Conservation (phyloP, 1,284 basidiomycete genomes). For the Melampsora americana region DNA sequence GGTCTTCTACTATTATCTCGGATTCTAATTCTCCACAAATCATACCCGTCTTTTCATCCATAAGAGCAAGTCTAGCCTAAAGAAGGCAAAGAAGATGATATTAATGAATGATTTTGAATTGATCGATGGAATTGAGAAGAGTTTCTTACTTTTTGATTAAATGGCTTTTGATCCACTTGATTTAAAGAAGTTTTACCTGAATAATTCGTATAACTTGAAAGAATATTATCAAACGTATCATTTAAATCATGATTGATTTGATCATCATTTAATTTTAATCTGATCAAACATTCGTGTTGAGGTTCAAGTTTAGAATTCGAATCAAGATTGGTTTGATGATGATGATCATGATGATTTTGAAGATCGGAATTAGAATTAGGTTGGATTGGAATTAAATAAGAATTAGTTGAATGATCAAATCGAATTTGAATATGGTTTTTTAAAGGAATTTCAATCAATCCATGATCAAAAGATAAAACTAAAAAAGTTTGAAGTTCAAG, state of each 20-base stretch:
- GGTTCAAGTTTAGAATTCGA: not conserved
- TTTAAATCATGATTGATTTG: not conserved
- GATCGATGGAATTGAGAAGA: not conserved
- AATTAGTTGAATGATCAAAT: slow-evolving; percentile 6
- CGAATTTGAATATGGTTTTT: not conserved
- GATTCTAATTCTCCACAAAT: slow-evolving; percentile 36
- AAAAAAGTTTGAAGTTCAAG: slow-evolving; percentile 23
- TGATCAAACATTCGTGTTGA: slow-evolving; percentile 6
- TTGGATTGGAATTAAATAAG: slow-evolving; percentile 20
- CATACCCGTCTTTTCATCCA: slow-evolving; percentile 41
- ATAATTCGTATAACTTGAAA: slow-evolving; percentile 24
- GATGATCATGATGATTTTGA: not conserved
- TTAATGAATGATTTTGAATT: slow-evolving; percentile 15
- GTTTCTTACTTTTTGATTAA: slow-evolving; percentile 9
- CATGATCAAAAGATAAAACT: slow-evolving; percentile 31
- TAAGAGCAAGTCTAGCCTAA: slow-evolving; percentile 35
- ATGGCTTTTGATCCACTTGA: not conserved
- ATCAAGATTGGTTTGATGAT: not conserved
- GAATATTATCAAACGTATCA: slow-evolving; percentile 35
- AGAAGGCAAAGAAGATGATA: slow-evolving; percentile 11
- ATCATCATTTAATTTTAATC: slow-evolving; percentile 7
- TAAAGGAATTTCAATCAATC: slow-evolving; percentile 39
- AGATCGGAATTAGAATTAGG: not conserved
- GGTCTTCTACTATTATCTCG: slow-evolving; percentile 3
- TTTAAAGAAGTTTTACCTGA: not conserved